phyloP scores from a whole-genome alignment of 129 eudicot species.

The carrot (Daucus carota) region DNA sequence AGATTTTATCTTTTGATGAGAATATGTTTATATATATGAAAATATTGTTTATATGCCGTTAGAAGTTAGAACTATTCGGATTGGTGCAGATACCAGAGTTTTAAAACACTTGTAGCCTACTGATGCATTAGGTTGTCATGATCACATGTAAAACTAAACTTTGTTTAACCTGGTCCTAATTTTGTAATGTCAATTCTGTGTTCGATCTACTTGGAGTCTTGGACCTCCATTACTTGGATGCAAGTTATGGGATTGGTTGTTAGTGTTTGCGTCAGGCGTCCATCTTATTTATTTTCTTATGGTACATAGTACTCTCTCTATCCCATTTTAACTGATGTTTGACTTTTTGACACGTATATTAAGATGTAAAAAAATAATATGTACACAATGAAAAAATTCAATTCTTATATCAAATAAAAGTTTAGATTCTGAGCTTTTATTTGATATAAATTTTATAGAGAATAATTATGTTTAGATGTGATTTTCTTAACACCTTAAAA shows the following conservation, averaged over 20 bases:
- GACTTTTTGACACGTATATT: too few species aligned
- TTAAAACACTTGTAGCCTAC: background rate
- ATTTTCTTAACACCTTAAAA: too few species aligned
- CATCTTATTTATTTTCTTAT: background rate
- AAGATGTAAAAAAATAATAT: too few species aligned
- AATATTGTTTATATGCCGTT: background rate
- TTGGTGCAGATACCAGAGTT: background rate
- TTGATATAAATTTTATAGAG: too few species aligned
- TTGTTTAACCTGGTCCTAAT: background rate
- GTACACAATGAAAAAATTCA: too few species aligned
- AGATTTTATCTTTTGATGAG: background rate
- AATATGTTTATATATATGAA: too few species aligned
- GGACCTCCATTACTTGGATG: background rate
- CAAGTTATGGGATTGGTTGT: background rate
- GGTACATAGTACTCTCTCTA: too few species aligned
- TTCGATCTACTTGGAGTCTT: background rate
- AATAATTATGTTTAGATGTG: too few species aligned
- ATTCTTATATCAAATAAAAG: too few species aligned
- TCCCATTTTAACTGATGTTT: too few species aligned
- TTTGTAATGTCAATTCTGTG: background rate
- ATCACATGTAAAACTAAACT: background rate
- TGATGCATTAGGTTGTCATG: background rate
- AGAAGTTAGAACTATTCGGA: background rate
- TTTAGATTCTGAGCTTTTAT: too few species aligned
- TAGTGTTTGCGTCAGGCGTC: background rate